phyloP scores from a whole-genome alignment of 768 basidiomycete species.

The Mycena belliarum region DNA sequence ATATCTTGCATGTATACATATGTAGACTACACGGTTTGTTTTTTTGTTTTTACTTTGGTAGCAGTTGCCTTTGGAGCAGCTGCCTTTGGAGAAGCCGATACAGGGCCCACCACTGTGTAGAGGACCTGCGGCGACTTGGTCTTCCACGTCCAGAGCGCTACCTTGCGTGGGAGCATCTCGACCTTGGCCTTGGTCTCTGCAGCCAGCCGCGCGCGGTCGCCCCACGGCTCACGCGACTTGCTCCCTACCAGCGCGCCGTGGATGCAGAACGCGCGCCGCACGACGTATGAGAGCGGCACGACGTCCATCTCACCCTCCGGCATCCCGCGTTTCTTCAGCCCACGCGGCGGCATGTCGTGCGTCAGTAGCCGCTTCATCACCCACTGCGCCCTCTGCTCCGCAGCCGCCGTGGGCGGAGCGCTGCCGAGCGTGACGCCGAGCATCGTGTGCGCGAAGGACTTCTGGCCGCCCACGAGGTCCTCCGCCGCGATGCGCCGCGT shows the following conservation, averaged over 20 bases:
- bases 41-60: too few species aligned
- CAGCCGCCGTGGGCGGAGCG: not conserved
- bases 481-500: not conserved
- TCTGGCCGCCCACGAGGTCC: not conserved
- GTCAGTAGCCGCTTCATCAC: not conserved
- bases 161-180: not conserved
- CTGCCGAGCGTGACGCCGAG: not conserved
- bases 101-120: too few species aligned
- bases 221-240: not conserved
- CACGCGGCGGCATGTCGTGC: not conserved
- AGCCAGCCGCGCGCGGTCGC: not conserved
- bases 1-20: too few species aligned
- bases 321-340: not conserved
- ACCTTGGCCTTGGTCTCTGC: not conserved
- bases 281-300: not conserved
- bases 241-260: not conserved
- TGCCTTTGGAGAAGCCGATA: too few species aligned
- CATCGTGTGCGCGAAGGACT: not conserved
- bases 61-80: too few species aligned
- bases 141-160: not conserved
- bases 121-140: too few species aligned
- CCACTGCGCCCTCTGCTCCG: not conserved
- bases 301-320: not conserved
- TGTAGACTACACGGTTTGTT: too few species aligned
- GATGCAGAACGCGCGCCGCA: not conserved